Evolutionary conservation across 106 monocot species (phyloP), one percentile per base, ranked within the genome.

Genomic region (Dactylorhiza incarnata): DNA sequence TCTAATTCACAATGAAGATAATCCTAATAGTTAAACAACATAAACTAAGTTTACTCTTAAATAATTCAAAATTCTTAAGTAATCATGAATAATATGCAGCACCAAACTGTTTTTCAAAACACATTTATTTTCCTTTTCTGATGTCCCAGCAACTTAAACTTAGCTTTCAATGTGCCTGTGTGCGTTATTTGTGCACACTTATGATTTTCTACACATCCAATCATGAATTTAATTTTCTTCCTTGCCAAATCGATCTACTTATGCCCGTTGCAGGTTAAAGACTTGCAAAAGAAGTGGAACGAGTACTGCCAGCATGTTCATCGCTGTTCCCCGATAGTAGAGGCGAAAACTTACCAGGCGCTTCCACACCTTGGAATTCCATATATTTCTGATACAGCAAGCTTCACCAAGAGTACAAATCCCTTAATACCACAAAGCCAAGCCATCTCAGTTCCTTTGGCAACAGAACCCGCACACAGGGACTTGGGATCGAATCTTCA

Each of bases 281-380:
- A 88, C 65, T 47, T 86, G 77, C 79, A 86, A 53, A 88, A 83
- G 81, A 90, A 87, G 73, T 89, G 89, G 89, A 84, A 85, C 69
- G 84, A 77, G 66, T 67, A 81, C 22, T 85, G 84, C 47, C 79
- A 79, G 51, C 51, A 44, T 25, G 78, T 74, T 52, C 86, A 87
- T 59, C 69, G 68, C 8, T 61, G 69, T 17, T 78, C 68, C 62
- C 73, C 20, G 7, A 70, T 74, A 19, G 63, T 83, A 53, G 83
- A 76, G 7, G 58, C 73, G 15, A 75, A 85, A 46, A 65, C 49
- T 46, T 49, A n/a, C 58, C 20, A 48, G 17, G 11, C 72, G 45
- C 44, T 78, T 46, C 80, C 86, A 19, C 80, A 79, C 6, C 74
- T 81, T 68, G 82, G 84, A 62, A 74, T 84, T 74, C 82, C 78